Conservation (phyloP, 345 rosid genomes). For the Luvunga scandens region DNA sequence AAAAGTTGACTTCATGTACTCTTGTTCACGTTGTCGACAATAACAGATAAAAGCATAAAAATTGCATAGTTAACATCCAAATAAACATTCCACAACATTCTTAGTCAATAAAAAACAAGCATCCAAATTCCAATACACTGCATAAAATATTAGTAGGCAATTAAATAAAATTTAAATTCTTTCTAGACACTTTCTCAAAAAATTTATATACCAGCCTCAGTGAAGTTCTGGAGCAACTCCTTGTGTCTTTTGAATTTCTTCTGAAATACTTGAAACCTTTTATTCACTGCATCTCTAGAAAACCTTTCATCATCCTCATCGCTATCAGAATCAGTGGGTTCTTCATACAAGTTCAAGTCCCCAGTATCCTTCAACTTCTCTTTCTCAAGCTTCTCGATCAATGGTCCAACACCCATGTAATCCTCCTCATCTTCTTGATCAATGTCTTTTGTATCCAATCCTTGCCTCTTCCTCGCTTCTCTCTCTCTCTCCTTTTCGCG, state of each 20-base stretch:
- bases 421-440: slow-evolving; percentile 87
- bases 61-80: background rate
- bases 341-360: slow-evolving; percentile 43
- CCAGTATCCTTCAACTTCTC: slow-evolving; percentile 42
- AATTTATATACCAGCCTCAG: slow-evolving; percentile 43
- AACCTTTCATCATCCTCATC: slow-evolving; percentile 59
- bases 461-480: slow-evolving; percentile 62
- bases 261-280: slow-evolving; percentile 34
- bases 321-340: slow-evolving; percentile 71
- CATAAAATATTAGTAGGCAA: background rate
- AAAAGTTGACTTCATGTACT: background rate
- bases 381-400: slow-evolving; percentile 77
- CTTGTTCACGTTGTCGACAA: background rate
- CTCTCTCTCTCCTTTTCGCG: slow-evolving; percentile 71
- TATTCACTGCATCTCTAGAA: slow-evolving; percentile 36
- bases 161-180: background rate
- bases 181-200: background rate
- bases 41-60: background rate
- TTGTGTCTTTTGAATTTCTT: slow-evolving; percentile 60
- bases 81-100: background rate
- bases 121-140: background rate
- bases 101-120: background rate
- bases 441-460: slow-evolving; percentile 69
- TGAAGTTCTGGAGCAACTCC: slow-evolving; percentile 60
- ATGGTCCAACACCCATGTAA: slow-evolving; percentile 66